A percentile compares a stretch with the other conserved stretches of the same genome.
These are phyloP conservation scores for Salmacisia buchloeana DNA, from an alignment of 1,284 basidiomycete genomes.

Conservation along the genomic window DNA sequence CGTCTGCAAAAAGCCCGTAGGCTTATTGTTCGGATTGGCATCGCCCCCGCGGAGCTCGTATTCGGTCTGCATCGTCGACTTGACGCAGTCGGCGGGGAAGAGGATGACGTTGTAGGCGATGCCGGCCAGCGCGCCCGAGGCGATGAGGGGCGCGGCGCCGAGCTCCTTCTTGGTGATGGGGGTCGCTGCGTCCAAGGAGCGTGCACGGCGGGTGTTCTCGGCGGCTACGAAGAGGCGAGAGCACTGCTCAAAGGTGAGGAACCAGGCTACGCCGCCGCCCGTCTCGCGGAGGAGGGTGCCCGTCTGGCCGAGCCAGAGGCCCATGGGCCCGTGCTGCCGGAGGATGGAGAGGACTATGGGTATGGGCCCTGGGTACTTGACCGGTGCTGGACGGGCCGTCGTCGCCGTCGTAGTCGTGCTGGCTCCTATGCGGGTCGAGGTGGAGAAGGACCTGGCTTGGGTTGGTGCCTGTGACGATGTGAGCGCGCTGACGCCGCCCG, in stretches of 20 bases:
- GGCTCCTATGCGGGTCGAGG: background rate
- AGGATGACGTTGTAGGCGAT: constrained; percentile 66
- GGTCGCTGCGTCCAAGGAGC: constrained; percentile 12
- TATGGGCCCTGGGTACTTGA: constrained; percentile 62
- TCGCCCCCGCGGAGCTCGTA: constrained; percentile 64
- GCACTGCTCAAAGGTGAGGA: constrained; percentile 67
- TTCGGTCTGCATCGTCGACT: constrained; percentile 90
- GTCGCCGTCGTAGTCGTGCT: constrained; percentile 18
- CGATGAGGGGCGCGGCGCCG: constrained; percentile 71
- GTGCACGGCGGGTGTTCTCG: constrained; percentile 28
- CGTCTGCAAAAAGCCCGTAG: constrained; percentile 61
- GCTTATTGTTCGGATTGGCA: constrained; percentile 8
- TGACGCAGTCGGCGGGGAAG: constrained; percentile 74
- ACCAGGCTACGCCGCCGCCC: constrained; percentile 81
- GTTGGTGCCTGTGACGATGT: background rate
- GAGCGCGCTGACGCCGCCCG: constrained; percentile 15
- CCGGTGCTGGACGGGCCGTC: constrained; percentile 25
- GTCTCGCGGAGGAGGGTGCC: constrained; percentile 75
- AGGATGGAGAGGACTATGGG: constrained; percentile 64
- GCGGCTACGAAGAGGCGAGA: background rate
- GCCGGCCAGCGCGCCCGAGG: constrained; percentile 79
- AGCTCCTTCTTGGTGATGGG: constrained; percentile 55
- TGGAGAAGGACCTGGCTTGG: background rate
- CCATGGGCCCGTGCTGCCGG: constrained; percentile 64
- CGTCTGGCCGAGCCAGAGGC: constrained; percentile 80